Base-by-base conservation (phyloP, 257 asterid genomes). In the Primulina eburnea region DNA sequence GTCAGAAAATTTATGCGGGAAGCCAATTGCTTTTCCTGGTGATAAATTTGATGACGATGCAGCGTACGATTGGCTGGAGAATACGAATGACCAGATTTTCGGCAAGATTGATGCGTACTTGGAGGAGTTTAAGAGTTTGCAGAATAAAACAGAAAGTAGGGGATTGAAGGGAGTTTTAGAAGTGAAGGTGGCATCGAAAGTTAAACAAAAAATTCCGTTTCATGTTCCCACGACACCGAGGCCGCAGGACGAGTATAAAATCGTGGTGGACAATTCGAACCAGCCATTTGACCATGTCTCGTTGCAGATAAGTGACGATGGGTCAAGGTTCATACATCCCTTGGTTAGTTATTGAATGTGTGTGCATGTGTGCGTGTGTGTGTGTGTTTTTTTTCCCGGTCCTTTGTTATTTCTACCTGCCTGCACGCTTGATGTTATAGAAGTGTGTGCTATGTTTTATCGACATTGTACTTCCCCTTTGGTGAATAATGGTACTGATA, bases 261-360 rank as follows among this genome's bases (percentile, higher is more conserved):
- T 94, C 37, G 78, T 87, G 17, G 95, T 94, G 71, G 86, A 91
- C 77, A 91, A 91, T 77, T n/a, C 76, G 8, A 91, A 94, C 60
- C 92, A 87, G 87, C 96, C 96, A 1, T 84, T 87, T 67, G 95
- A 91, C 58, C 99, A 94, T 71, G 97, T 91, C 43, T 94, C 95
- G 96, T 71, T 91, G 84, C 86, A 86, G 82, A 89, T 55, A 78
- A 85, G 83, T 71, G 95, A 89, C 71, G 96, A 91, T 77, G 96
- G 88, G 71, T 79, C 85, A 20, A 76, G 82, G 73, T 82, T 84
- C 72, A 17, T 86, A 33, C 96, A 91, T 85, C 95, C 97, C 28
- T 70, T 89, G 97, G 96, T 90, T 75, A 75, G 97, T 85, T 66
- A 58, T 61, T 55, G 29, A 28, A 8, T 35, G 20, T 60, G 2